Conservation (phyloP, 2,329 filamentous ascomycete species). For the Colletotrichum sp. region DNA sequence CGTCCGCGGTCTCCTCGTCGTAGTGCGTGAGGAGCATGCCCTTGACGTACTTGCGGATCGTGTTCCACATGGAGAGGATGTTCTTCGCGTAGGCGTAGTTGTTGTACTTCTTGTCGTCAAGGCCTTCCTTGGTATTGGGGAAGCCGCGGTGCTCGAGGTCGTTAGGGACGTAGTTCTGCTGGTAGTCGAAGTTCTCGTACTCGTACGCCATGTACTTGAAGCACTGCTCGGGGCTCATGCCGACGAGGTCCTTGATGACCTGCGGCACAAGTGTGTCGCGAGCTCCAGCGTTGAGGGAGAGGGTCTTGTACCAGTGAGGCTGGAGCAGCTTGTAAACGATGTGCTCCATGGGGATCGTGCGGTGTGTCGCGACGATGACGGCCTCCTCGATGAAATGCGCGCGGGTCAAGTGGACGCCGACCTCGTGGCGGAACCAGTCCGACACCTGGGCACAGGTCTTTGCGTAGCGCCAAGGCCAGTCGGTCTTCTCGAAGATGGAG, state of each 20-base stretch:
- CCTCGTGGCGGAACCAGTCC: slow-evolving; percentile 55
- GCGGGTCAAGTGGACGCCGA: slow-evolving; percentile 49
- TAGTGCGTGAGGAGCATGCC: slow-evolving; percentile 40
- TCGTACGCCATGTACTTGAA: slow-evolving; percentile 42
- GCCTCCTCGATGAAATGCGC: slow-evolving; percentile 54
- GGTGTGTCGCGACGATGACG: slow-evolving; percentile 50
- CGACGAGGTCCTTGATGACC: slow-evolving; percentile 47
- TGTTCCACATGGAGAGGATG: slow-evolving; percentile 48
- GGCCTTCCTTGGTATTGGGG: slow-evolving; percentile 33
- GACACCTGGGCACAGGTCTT: slow-evolving; percentile 53
- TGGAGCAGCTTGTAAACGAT: slow-evolving; percentile 46
- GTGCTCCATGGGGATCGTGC: slow-evolving; percentile 45
- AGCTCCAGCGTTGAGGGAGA: slow-evolving; percentile 53
- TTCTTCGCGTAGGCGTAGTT: slow-evolving; percentile 56
- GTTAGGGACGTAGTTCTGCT: slow-evolving; percentile 48
- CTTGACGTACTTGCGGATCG: slow-evolving; percentile 45
- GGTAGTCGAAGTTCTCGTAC: slow-evolving; percentile 50
- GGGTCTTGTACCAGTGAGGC: slow-evolving; percentile 56
- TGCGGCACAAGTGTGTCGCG: slow-evolving; percentile 47
- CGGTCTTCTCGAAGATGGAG: slow-evolving; percentile 37
- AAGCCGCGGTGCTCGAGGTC: slow-evolving; percentile 50
- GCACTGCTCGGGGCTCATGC: slow-evolving; percentile 39
- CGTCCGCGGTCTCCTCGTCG: slow-evolving; percentile 32
- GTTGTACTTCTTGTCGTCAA: slow-evolving; percentile 41
- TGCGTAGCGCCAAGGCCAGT: slow-evolving; percentile 59